These are phyloP conservation scores for Lathyrus tuberosus DNA, from an alignment of 306 rosid genomes.

Conservation along the genomic window DNA sequence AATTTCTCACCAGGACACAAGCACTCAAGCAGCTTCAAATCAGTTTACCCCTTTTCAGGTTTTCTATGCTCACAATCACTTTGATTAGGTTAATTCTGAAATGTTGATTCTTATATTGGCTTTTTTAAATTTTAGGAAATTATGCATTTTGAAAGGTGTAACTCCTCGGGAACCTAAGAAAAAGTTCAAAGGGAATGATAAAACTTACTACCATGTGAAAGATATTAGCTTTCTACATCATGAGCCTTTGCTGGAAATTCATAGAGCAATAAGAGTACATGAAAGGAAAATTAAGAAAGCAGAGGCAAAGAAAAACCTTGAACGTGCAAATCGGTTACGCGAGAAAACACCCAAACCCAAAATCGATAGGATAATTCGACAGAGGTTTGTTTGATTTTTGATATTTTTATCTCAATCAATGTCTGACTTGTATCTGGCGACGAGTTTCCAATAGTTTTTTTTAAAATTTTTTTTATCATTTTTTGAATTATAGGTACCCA, in stretches of 20 bases:
- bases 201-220: conserved; percentile 90
- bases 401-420: not conserved
- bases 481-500: conserved; percentile 64
- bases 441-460: conserved; percentile 13
- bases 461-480: no score
- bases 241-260: conserved; percentile 77
- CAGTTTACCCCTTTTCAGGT: conserved; percentile 85
- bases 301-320: conserved; percentile 73
- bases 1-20: conserved; percentile 78
- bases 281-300: conserved; percentile 89
- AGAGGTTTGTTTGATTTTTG: conserved; percentile 55
- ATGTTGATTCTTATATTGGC: conserved; percentile 1
- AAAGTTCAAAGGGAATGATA: conserved; percentile 91
- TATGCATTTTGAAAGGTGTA: conserved; percentile 89
- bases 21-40: conserved; percentile 89
- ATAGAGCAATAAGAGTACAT: conserved; percentile 66
- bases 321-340: conserved; percentile 65
- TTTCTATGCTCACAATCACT: not conserved
- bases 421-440: not conserved
- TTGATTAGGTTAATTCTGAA: not conserved
- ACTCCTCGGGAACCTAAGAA: conserved; percentile 95
- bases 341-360: conserved; percentile 60
- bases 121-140: conserved; percentile 55
- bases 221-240: conserved; percentile 87
- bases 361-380: conserved; percentile 67